Percentiles rank a stretch among this genome's conserved stretches.
phyloP scores from a whole-genome alignment of 2,329 filamentous ascomycete species.

The Triangularia verruculosa region DNA sequence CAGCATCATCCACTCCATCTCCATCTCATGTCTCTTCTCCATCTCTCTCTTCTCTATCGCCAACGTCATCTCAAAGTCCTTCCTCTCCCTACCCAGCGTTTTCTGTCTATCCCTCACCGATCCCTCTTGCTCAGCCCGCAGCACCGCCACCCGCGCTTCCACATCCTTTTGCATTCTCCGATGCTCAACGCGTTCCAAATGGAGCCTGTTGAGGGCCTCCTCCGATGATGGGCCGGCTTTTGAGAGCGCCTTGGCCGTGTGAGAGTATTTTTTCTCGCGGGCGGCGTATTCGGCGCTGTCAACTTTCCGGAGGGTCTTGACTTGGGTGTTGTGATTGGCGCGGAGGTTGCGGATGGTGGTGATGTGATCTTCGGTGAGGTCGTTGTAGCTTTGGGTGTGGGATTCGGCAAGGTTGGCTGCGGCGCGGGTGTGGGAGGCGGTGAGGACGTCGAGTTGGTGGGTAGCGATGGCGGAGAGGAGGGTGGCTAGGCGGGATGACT shows the following conservation, averaged over 20 bases:
- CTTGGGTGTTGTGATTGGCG: not conserved
- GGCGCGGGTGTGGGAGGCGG: not conserved
- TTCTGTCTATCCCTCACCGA: conserved; percentile 36
- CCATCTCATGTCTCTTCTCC: conserved; percentile 42
- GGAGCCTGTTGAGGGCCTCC: too few relatives aligned
- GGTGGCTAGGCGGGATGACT: not conserved
- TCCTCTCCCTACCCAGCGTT: conserved; percentile 34
- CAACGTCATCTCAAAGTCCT: conserved; percentile 31
- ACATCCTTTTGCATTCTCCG: too few relatives aligned
- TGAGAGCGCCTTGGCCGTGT: too few relatives aligned
- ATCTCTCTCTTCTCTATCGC: conserved; percentile 37
- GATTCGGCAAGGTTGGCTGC: not conserved
- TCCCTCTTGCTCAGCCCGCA: conserved; percentile 17
- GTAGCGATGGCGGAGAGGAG: too few relatives aligned
- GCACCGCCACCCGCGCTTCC: conserved; percentile 26
- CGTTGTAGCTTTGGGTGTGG: too few relatives aligned
- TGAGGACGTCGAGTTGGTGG: not conserved
- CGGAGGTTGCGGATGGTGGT: not conserved
- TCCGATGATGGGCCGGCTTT: too few relatives aligned
- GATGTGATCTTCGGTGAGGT: too few relatives aligned
- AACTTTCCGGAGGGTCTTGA: not conserved
- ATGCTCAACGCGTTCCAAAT: too few relatives aligned
- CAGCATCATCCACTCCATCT: conserved; percentile 44
- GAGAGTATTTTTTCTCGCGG: too few relatives aligned
- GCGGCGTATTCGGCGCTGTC: too few relatives aligned